Conservation (phyloP, 2,329 filamentous ascomycete species). For the Aureobasidium leucospermi region DNA sequence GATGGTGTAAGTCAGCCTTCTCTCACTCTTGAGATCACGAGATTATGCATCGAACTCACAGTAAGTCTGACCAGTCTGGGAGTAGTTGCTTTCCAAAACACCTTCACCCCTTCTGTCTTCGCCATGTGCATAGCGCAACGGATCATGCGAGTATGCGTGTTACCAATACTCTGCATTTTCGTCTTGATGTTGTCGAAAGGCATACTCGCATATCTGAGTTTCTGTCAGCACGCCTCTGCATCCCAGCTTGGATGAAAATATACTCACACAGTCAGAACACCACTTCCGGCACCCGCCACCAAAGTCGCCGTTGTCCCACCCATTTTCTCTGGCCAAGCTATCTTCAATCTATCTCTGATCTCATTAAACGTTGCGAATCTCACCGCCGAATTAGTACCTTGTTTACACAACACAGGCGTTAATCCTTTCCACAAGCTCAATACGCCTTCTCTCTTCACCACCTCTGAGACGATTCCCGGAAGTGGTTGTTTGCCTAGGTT, state of each 20-base stretch:
- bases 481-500: background rate
- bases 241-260: background rate
- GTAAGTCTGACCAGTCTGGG: conserved; percentile 13
- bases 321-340: conserved; percentile 2
- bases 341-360: conserved; percentile 16
- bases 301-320: conserved; percentile 13
- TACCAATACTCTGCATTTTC: conserved; percentile 17
- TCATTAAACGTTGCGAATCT: conserved; percentile 21
- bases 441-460: conserved; percentile 16
- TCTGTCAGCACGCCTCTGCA: background rate
- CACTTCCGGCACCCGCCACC: conserved; percentile 17
- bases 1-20: too few relatives aligned
- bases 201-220: conserved; percentile 16
- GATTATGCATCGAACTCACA: too few relatives aligned
- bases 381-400: conserved; percentile 21
- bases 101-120: conserved; percentile 3
- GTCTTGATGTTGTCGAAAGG: conserved; percentile 24
- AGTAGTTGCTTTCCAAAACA: conserved; percentile 15
- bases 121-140: conserved; percentile 9
- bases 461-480: background rate
- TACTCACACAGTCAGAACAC: conserved; percentile 20
- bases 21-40: too few relatives aligned
- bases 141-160: conserved; percentile 22
- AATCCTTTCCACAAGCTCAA: conserved; percentile 19
- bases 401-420: conserved; percentile 20